phyloP scores from a whole-genome alignment of 805 yeast genomes.

The Priceomyces carsonii region DNA sequence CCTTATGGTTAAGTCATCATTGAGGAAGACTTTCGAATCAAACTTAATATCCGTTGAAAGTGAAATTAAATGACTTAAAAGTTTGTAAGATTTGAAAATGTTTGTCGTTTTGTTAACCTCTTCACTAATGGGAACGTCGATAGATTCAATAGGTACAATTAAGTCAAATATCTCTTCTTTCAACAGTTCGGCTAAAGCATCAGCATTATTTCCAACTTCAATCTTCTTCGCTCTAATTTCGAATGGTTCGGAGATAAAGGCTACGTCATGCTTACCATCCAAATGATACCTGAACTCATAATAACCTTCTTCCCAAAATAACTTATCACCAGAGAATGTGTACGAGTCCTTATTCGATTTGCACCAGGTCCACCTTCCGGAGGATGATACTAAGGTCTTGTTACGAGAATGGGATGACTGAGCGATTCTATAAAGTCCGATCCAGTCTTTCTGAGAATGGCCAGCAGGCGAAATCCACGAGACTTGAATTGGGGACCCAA shows the following conservation, averaged over 20 bases:
- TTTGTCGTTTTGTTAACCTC: slow-evolving; percentile 26
- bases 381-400: slow-evolving; percentile 59
- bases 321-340: slow-evolving; percentile 46
- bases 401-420: slow-evolving; percentile 58
- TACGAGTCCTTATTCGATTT: slow-evolving; percentile 43
- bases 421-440: slow-evolving; percentile 67
- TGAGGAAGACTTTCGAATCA: slow-evolving; percentile 37
- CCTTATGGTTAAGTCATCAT: slow-evolving; percentile 26
- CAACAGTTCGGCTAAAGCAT: slow-evolving; percentile 31
- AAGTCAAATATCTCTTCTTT: slow-evolving; percentile 31
- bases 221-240: slow-evolving; percentile 50
- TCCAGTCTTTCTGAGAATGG: slow-evolving; percentile 64
- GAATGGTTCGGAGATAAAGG: slow-evolving; percentile 63
- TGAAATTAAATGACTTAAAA: slow-evolving; percentile 28
- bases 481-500: slow-evolving; percentile 58
- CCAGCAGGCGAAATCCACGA: slow-evolving; percentile 54
- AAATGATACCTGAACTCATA: slow-evolving; percentile 76
- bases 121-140: slow-evolving; percentile 27
- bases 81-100: slow-evolving; percentile 29
- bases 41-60: slow-evolving; percentile 37
- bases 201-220: slow-evolving; percentile 36
- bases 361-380: slow-evolving; percentile 64
- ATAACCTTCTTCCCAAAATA: slow-evolving; percentile 67
- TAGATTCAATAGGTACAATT: slow-evolving; percentile 23
- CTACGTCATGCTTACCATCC: slow-evolving; percentile 68